These are phyloP conservation scores for Suillus weaverae DNA, from an alignment of 768 basidiomycete genomes.

Conservation along the genomic window DNA sequence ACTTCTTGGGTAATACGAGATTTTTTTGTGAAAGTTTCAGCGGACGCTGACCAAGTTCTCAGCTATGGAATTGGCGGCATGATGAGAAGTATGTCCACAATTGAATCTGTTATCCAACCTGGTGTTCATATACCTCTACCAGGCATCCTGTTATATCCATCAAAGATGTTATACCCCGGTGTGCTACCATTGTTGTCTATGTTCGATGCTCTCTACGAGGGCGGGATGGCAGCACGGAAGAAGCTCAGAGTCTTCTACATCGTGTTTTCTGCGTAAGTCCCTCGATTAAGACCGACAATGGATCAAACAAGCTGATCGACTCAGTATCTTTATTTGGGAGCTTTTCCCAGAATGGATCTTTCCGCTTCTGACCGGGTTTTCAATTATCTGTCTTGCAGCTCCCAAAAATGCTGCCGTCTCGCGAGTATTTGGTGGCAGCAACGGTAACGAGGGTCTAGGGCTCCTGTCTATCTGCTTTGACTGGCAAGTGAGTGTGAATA, in stretches of 20 bases:
- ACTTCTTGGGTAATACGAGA: conserved; percentile 35
- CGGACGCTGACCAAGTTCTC: background rate
- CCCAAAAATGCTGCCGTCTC: conserved; percentile 52
- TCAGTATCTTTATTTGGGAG: conserved; percentile 34
- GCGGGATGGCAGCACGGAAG: conserved; percentile 36
- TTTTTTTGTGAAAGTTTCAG: background rate
- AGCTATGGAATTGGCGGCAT: conserved; percentile 43
- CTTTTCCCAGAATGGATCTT: conserved; percentile 39
- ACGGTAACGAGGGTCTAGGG: conserved; percentile 69
- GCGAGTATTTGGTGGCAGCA: conserved; percentile 64
- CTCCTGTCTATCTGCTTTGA: conserved; percentile 62
- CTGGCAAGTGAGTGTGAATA: conserved; percentile 33
- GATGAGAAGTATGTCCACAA: conserved; percentile 37
- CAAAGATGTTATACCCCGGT: conserved; percentile 52
- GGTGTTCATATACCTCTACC: background rate
- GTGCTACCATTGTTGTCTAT: conserved; percentile 48
- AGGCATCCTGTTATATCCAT: conserved; percentile 51
- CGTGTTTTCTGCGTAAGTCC: conserved; percentile 38
- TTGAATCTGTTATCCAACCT: background rate
- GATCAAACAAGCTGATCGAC: conserved; percentile 6
- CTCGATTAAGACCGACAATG: background rate
- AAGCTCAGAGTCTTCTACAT: conserved; percentile 49
- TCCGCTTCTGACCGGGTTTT: conserved; percentile 63
- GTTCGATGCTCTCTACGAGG: conserved; percentile 47
- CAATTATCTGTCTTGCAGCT: conserved; percentile 61